Conservation (phyloP, 2,329 filamentous ascomycete species). For the Fusarium subtropicale region DNA sequence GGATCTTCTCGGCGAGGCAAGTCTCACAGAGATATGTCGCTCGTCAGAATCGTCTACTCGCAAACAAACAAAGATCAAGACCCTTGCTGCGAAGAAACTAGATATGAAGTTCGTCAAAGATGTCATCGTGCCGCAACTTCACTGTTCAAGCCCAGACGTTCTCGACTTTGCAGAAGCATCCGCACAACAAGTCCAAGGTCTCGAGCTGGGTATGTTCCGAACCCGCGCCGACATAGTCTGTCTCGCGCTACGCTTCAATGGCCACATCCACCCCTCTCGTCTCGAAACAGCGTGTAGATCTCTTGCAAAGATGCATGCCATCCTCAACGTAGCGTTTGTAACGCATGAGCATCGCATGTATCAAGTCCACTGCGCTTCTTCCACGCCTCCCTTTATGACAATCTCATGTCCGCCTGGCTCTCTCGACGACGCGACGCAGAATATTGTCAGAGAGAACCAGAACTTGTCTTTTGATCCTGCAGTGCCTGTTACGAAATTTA, state of each 20-base stretch:
- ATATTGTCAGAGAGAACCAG: constrained; percentile 59
- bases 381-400: constrained; percentile 58
- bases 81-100: constrained; percentile 10
- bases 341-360: constrained; percentile 59
- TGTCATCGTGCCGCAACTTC: constrained; percentile 57
- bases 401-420: constrained; percentile 56
- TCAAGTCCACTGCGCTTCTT: constrained; percentile 60
- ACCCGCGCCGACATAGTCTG: constrained; percentile 60
- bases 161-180: constrained; percentile 63
- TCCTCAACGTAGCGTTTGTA: constrained; percentile 67
- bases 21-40: constrained; percentile 61
- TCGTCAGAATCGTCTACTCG: constrained; percentile 37
- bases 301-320: constrained; percentile 60
- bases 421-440: constrained; percentile 54
- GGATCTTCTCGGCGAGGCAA: constrained; percentile 56
- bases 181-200: constrained; percentile 59
- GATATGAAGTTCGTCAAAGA: constrained; percentile 55
- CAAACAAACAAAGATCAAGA: background rate
- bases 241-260: constrained; percentile 61
- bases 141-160: constrained; percentile 56
- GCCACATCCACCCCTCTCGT: constrained; percentile 55
- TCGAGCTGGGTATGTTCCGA: constrained; percentile 61
- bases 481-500: constrained; percentile 62
- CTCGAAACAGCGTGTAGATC: constrained; percentile 61
- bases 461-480: constrained; percentile 54